Base-by-base conservation (phyloP, 768 basidiomycete species). In the Naganishia vaughanmartiniae region DNA sequence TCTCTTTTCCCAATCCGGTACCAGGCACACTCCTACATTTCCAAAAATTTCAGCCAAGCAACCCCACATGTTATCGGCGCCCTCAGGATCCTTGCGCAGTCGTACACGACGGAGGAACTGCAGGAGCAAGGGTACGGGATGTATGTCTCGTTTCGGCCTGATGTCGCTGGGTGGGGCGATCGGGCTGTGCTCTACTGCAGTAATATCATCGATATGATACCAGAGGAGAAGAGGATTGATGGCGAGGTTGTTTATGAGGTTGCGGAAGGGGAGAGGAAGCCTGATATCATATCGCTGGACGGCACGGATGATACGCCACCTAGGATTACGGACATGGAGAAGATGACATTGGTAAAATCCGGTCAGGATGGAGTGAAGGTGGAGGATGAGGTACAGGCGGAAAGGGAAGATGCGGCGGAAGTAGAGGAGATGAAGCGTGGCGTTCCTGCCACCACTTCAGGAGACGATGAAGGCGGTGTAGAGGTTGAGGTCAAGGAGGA, bases 111-210 rank as follows among this genome's bases (percentile, higher is more conserved):
- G 3, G 76, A 80, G 5, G 81, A 83, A 70, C 75, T 83, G 26
- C 82, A 83, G 66, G 78, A 77, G 56, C 82, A 84, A 68, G 95
- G 89, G 11, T 93, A 90, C 83, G 82, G 84, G 24, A 83, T 98
- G 53, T 98, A 97, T 78, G 86, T 81, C 73, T 89, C 90, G 21
- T 96, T 97, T 80, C 88, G 94, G 70, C 94, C 94, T 12, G 84
- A 84, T 15, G 88, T 88, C 0, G 87, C 87, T 31, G 88, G 87
- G 30, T 98, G 94, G 94, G 94, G 94, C 6, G 86, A 89, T 78
- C 85, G 87, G 68, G 90, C 88, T 3, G 87, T 91, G 74, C 83
- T 96, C 31, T 84, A 84, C 45, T 91, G 90, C 76, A 84, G 84
- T 51, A 86, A 77, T 36, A 89, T 98, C 60, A 83, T 97, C 36